Conservation (phyloP, 2,329 filamentous ascomycete genomes). For the Verticillium dahliae region DNA sequence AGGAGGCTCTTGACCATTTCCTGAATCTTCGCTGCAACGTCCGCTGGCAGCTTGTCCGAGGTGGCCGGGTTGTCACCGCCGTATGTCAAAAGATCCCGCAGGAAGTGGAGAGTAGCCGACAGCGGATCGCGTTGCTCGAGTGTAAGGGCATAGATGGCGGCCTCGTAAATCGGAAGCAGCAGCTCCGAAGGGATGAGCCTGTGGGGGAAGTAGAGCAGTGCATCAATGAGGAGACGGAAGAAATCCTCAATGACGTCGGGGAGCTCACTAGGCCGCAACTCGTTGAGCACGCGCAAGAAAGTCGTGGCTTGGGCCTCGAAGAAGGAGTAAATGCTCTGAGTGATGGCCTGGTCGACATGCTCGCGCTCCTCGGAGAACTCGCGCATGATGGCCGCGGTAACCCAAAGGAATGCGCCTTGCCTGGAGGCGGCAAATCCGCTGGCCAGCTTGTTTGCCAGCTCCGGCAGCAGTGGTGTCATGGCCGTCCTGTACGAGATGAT, state of each 20-base stretch:
- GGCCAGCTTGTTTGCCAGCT: constrained; percentile 83
- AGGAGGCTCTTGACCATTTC: constrained; percentile 68
- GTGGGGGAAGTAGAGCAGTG: constrained; percentile 85
- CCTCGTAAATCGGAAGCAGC: constrained; percentile 77
- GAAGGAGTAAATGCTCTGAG: constrained; percentile 85
- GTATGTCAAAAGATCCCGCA: constrained; percentile 86
- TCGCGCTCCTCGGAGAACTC: constrained; percentile 92
- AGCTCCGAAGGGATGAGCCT: constrained; percentile 75
- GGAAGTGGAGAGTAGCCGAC: constrained; percentile 85
- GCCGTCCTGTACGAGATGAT: constrained; percentile 89
- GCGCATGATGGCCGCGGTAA: constrained; percentile 86
- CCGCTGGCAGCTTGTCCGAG: constrained; percentile 47
- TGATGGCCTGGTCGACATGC: constrained; percentile 73
- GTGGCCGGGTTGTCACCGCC: constrained; percentile 67
- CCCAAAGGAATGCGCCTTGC: constrained; percentile 98
- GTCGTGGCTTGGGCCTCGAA: constrained; percentile 89
- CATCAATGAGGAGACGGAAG: constrained; percentile 87
- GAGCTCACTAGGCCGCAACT: constrained; percentile 66
- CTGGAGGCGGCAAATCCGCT: constrained; percentile 76
- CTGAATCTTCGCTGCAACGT: constrained; percentile 64
- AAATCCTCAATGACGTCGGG: constrained; percentile 91
- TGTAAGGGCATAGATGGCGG: constrained; percentile 77
- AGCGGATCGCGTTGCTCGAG: constrained; percentile 89
- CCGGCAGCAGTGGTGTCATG: constrained; percentile 76
- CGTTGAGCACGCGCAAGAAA: constrained; percentile 84